Conservation (phyloP, 1,284 basidiomycete species). For the Fomitopsis betulina region DNA sequence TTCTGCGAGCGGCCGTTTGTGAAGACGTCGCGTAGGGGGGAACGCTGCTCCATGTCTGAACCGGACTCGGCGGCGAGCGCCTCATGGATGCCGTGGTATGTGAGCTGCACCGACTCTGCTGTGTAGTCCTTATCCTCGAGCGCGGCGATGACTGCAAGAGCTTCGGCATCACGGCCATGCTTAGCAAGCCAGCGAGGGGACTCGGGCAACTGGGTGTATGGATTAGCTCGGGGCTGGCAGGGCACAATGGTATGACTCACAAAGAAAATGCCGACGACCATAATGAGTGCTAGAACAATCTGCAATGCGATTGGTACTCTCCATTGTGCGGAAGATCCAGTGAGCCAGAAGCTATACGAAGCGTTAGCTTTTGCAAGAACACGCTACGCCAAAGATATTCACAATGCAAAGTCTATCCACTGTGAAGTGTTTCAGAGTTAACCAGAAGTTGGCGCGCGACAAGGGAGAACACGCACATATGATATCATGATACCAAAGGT, state of each 20-base stretch:
- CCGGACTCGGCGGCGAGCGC: constrained; percentile 33
- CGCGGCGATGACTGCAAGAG: constrained; percentile 59
- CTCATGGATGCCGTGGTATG: constrained; percentile 52
- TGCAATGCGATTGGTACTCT: constrained; percentile 68
- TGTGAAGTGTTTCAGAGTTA: constrained; percentile 15
- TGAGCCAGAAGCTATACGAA: constrained; percentile 44
- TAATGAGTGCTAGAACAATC: constrained; percentile 55
- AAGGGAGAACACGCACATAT: constrained; percentile 33
- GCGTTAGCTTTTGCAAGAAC: constrained; percentile 1
- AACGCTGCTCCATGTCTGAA: constrained; percentile 17
- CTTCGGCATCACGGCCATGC: constrained; percentile 55
- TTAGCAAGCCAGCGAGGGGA: constrained; percentile 71
- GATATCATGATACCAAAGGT: constrained; percentile 69
- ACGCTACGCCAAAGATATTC: constrained; percentile 16
- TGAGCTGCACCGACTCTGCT: constrained; percentile 48
- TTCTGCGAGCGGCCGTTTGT: constrained; percentile 59
- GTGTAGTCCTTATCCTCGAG: constrained; percentile 51
- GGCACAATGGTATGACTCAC: constrained; percentile 30
- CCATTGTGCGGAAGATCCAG: constrained; percentile 57
- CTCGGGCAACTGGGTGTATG: constrained; percentile 50
- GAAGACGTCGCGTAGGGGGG: constrained; percentile 48
- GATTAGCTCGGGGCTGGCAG: background rate
- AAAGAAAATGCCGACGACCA: constrained; percentile 52
- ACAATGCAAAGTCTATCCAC: constrained; percentile 63
- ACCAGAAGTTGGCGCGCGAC: background rate